Percentiles rank a stretch among this genome's conserved stretches.
Evolutionary conservation across 345 rosid genomes (phyloP).

Genomic region (Erysimum cheiranthoides): DNA sequence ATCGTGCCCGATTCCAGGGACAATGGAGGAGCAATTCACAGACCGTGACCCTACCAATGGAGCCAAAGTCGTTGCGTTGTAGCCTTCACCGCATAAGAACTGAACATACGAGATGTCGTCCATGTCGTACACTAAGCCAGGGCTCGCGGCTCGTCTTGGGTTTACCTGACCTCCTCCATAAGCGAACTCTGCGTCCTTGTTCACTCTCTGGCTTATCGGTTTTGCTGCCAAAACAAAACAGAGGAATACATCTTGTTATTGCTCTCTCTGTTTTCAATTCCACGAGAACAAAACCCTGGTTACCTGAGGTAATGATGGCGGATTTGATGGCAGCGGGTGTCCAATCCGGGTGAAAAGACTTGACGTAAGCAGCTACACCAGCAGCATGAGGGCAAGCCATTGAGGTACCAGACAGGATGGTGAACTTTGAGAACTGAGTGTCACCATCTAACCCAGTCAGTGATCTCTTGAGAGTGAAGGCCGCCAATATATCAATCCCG

Average conservation of each 20-base stretch:
- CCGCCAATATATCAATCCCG: slow-evolving; percentile 80
- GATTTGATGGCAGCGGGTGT: slow-evolving; percentile 82
- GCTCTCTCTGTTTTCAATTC: neutral
- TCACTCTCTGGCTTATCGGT: slow-evolving; percentile 63
- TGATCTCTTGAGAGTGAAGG: slow-evolving; percentile 76
- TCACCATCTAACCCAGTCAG: slow-evolving; percentile 86
- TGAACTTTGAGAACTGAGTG: slow-evolving; percentile 71
- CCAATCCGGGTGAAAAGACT: slow-evolving; percentile 92
- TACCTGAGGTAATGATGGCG: slow-evolving; percentile 91
- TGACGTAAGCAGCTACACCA: slow-evolving; percentile 84
- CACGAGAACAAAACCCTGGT: neutral
- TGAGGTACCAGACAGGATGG: slow-evolving; percentile 89
- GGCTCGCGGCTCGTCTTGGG: slow-evolving; percentile 64
- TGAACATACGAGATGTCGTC: slow-evolving; percentile 75
- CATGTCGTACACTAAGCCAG: slow-evolving; percentile 82
- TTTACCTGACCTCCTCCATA: slow-evolving; percentile 86
- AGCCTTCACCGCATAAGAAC: slow-evolving; percentile 84
- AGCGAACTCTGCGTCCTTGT: slow-evolving; percentile 73
- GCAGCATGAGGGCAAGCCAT: slow-evolving; percentile 95
- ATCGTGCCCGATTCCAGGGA: slow-evolving; percentile 75
- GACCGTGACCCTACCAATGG: slow-evolving; percentile 55
- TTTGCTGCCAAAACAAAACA: slow-evolving; percentile 50
- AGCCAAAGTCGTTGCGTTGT: slow-evolving; percentile 59
- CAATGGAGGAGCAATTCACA: slow-evolving; percentile 68
- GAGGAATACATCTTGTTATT: slow-evolving; percentile 15